Base-by-base conservation (phyloP, 371 early-diverging fungal species). In the Aphelidium insulamus region DNA sequence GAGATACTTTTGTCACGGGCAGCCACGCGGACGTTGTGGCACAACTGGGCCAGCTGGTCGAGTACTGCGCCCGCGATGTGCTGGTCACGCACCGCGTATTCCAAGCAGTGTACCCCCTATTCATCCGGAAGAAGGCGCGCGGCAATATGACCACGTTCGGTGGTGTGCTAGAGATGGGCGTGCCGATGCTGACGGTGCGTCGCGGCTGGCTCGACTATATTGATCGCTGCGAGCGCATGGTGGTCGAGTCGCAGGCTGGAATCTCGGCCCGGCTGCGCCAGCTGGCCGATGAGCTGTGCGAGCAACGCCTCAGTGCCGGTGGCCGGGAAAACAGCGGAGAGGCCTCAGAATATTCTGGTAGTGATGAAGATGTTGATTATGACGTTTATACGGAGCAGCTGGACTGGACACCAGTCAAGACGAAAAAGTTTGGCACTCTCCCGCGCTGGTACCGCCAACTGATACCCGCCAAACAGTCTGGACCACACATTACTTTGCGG, bases 81-180 rank as follows among this genome's bases (percentile, higher is more conserved):
- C 39, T 34, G 0, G 59, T 69, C 18, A 92, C 94, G 0, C 72
- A 74, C 26, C 39, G 48, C 17, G 64, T 92, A 3, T 88, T 71
- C 37, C 51, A 53, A 28, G 39, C 40, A 4, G 65, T 84, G 2
- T 69, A 76, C 0, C 77, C 81, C 5, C 49, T 52, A 21, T 95
- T 69, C 46, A 46, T 62, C 11, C 30, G 54, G 8, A 81, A 80
- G 30, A 90, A 90, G 42, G 88, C 92, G 6, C 82, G 4, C 57
- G n/a, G n/a, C n/a, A n/a, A 91, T 41, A 90, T 90, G 1, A 83
- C 72, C 17, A 81, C 90, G 3, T 83, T 92, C 54, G 76, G 77
- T 0, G 94, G 94, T 2, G 75, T 82, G 52, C 41, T 87, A 14
- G 63, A 73, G 30, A 87, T 95, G 86, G 77, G 79, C 3, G 73